These are phyloP conservation scores for Aspergillus panamensis DNA, from an alignment of 495 filamentous ascomycete species.

Conservation along the genomic window DNA sequence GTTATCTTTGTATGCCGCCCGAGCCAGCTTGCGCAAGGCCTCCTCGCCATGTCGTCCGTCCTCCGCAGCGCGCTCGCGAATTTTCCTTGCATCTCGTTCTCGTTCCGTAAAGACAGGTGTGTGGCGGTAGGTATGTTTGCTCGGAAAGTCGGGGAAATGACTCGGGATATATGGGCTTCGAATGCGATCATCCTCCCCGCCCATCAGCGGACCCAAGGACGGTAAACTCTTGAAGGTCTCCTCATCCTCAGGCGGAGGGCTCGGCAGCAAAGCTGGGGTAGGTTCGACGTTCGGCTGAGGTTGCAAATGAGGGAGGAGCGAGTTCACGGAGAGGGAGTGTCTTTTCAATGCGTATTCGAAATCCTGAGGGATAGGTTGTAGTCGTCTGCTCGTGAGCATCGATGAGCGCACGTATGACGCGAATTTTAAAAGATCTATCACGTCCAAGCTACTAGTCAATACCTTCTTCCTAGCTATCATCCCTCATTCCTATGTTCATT, in stretches of 20 bases:
- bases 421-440: slow-evolving; percentile 56
- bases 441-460: slow-evolving; percentile 19
- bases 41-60: slow-evolving; percentile 72
- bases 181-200: slow-evolving; percentile 47
- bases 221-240: slow-evolving; percentile 33
- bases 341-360: slow-evolving; percentile 60
- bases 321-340: slow-evolving; percentile 31
- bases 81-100: slow-evolving; percentile 65
- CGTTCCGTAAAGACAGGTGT: slow-evolving; percentile 64
- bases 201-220: slow-evolving; percentile 54
- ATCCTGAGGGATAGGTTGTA: slow-evolving; percentile 61
- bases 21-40: slow-evolving; percentile 63
- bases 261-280: slow-evolving; percentile 37
- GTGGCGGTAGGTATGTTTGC: slow-evolving; percentile 67
- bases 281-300: slow-evolving; percentile 30
- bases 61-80: slow-evolving; percentile 68
- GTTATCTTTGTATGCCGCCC: slow-evolving; percentile 46
- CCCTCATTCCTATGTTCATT: background rate
- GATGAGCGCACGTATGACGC: slow-evolving; percentile 55
- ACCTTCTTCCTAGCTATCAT: slow-evolving; percentile 2
- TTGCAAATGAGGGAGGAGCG: slow-evolving; percentile 42
- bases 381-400: slow-evolving; percentile 59
- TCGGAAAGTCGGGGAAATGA: slow-evolving; percentile 67
- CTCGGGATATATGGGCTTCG: slow-evolving; percentile 56
- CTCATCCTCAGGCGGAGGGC: slow-evolving; percentile 48